Evolutionary conservation across 2,329 filamentous ascomycete species (phyloP).

Genomic region (Fonsecaea erecta): DNA sequence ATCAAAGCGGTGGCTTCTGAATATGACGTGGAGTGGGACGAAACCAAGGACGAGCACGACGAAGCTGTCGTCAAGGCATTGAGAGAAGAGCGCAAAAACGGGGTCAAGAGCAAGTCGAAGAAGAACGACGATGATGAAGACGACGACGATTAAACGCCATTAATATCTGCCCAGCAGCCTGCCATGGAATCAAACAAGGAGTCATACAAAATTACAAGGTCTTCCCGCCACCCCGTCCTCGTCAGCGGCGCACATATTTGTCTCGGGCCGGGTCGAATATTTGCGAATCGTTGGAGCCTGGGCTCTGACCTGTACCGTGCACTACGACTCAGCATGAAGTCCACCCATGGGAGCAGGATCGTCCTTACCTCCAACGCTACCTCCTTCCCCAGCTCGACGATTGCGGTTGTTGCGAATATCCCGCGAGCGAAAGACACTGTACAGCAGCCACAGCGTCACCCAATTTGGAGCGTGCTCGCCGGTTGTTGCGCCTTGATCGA

Average conservation of each 20-base stretch:
- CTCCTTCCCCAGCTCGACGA: constrained; percentile 41
- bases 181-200: constrained; percentile 18
- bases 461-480: constrained; percentile 54
- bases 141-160: constrained; percentile 34
- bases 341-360: neutral
- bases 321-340: neutral
- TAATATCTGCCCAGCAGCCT: constrained; percentile 22
- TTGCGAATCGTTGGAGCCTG: constrained; percentile 26
- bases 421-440: constrained; percentile 54
- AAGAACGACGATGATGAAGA: constrained; percentile 45
- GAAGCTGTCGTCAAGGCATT: constrained; percentile 61
- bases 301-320: constrained; percentile 26
- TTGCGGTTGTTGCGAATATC: constrained; percentile 54
- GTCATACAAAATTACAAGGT: constrained; percentile 21
- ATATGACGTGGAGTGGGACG: constrained; percentile 90
- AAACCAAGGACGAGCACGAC: constrained; percentile 71
- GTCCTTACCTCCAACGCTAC: constrained; percentile 30
- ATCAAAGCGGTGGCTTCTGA: constrained; percentile 80
- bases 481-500: constrained; percentile 47
- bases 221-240: constrained; percentile 5
- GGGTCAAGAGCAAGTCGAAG: constrained; percentile 42
- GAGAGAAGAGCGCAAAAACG: constrained; percentile 54
- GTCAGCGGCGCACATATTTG: constrained; percentile 33
- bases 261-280: constrained; percentile 34
- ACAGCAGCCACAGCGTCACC: constrained; percentile 54